These are phyloP conservation scores for Telopea speciosissima DNA, from an alignment of 177 flowering plant genomes.

Conservation along the genomic window DNA sequence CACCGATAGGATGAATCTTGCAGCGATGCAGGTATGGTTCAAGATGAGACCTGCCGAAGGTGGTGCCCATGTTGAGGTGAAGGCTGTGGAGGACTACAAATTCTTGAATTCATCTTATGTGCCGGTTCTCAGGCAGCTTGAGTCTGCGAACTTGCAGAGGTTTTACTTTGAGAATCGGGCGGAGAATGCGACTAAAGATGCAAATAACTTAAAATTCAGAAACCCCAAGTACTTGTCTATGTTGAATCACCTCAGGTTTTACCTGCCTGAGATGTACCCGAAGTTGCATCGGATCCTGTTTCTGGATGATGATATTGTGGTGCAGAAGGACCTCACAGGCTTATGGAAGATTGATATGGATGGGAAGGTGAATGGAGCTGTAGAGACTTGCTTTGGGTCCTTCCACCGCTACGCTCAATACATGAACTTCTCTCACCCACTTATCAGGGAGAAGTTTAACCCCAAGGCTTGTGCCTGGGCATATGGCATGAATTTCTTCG, in stretches of 20 bases:
- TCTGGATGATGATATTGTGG: conserved; percentile 82
- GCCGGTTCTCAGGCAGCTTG: conserved; percentile 53
- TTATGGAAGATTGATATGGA: conserved; percentile 69
- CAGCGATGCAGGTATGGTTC: conserved; percentile 83
- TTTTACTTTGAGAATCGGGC: conserved; percentile 35
- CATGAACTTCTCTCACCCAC: conserved; percentile 65
- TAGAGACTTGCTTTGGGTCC: conserved; percentile 74
- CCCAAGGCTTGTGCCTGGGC: conserved; percentile 89
- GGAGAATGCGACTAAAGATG: conserved; percentile 43
- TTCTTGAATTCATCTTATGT: conserved; percentile 57
- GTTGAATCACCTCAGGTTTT: conserved; percentile 61
- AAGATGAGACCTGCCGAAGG: conserved; percentile 57
- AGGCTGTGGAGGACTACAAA: conserved; percentile 50
- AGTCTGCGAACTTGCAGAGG: conserved; percentile 31
- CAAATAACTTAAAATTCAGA: conserved; percentile 31
- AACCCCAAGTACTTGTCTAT: conserved; percentile 49
- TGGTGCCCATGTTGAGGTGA: conserved; percentile 66
- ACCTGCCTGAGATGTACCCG: conserved; percentile 72
- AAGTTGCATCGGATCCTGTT: conserved; percentile 53
- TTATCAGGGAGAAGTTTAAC: conserved; percentile 53
- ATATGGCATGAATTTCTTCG: conserved; percentile 71
- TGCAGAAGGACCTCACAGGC: conserved; percentile 66
- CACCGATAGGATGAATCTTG: conserved; percentile 59
- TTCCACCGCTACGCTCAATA: conserved; percentile 63
- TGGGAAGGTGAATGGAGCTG: conserved; percentile 83